These are phyloP conservation scores for Sanghuangporus sanghuang DNA, from an alignment of 1,284 basidiomycete species.

Conservation along the genomic window DNA sequence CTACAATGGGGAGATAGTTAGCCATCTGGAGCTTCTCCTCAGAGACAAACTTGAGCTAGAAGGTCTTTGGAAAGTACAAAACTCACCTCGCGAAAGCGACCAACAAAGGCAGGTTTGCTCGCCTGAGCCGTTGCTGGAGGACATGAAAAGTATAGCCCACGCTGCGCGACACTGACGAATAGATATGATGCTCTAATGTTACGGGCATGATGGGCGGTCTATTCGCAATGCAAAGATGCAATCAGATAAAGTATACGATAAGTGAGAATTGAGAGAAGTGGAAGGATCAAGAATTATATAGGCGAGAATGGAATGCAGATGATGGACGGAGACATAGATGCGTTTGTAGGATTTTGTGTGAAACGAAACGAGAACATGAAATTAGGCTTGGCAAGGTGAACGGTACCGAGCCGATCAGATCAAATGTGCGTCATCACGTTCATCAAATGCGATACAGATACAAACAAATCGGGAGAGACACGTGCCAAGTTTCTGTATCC, in stretches of 20 bases:
- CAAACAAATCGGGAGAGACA: too few species aligned
- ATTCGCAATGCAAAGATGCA: not conserved
- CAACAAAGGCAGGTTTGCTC: constrained; percentile 12
- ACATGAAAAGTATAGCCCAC: not conserved
- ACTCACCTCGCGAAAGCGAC: constrained; percentile 12
- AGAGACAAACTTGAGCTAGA: not conserved
- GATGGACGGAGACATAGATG: not conserved
- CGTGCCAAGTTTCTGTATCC: too few species aligned
- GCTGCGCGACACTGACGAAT: not conserved
- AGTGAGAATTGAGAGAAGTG: not conserved
- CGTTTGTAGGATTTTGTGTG: not conserved
- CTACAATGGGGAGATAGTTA: not conserved
- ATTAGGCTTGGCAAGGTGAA: too few species aligned
- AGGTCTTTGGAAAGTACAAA: not conserved
- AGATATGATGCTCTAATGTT: not conserved
- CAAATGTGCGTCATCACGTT: too few species aligned
- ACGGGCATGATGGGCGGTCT: not conserved
- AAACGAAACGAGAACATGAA: not conserved
- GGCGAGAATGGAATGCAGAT: not conserved
- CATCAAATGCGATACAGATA: too few species aligned
- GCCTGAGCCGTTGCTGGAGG: constrained; percentile 9
- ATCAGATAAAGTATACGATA: not conserved
- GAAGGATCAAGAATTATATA: not conserved
- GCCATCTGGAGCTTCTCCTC: not conserved
- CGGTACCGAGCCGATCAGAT: too few species aligned